Evolutionary conservation across 1,284 basidiomycete species (phyloP).

Genomic region (Puccinia sorghi): DNA sequence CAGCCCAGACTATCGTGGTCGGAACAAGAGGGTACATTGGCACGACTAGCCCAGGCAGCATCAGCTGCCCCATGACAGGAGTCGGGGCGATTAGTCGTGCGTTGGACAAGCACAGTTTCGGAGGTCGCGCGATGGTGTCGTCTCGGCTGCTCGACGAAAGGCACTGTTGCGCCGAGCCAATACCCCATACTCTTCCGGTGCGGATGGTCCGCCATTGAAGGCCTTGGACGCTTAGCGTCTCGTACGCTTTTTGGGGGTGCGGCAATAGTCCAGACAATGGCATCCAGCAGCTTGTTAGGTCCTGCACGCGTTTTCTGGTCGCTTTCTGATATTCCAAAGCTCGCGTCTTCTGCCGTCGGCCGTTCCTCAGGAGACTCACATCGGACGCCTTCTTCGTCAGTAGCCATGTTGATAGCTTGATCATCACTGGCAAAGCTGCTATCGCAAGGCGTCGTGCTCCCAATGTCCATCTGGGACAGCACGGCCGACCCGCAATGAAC

Average conservation of each 20-base stretch:
- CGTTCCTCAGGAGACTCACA: neutral
- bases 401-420: neutral
- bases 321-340: neutral
- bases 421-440: neutral
- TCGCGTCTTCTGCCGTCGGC: neutral
- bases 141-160: neutral
- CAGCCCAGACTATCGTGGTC: neutral
- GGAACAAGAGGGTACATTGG: too few species aligned
- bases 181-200: conserved; percentile 19
- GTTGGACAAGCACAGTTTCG: neutral
- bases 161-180: neutral
- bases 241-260: neutral
- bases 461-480: neutral
- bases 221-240: neutral
- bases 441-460: conserved; percentile 21
- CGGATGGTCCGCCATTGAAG: neutral
- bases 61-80: neutral
- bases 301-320: neutral
- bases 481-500: neutral
- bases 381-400: neutral
- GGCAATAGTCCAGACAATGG: conserved; percentile 15
- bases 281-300: neutral
- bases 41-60: too few species aligned
- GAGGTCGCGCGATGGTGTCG: conserved; percentile 3
- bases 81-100: neutral